Conservation (phyloP, 2,329 filamentous ascomycete species). For the Diplodia corticola region DNA sequence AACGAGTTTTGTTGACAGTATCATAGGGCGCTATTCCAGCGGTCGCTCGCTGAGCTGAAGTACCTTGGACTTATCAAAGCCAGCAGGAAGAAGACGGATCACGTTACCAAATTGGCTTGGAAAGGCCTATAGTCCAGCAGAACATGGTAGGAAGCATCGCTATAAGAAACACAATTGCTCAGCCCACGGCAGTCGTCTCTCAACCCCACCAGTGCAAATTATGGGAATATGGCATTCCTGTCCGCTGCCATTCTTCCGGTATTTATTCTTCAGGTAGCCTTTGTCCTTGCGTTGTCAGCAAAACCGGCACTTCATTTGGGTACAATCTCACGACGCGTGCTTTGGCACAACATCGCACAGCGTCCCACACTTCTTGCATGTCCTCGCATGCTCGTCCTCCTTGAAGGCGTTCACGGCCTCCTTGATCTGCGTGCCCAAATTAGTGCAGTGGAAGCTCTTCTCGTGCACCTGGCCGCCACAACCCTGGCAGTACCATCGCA, state of each 20-base stretch:
- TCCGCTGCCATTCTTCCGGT: background rate
- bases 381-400: slow-evolving; percentile 67
- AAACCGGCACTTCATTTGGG: background rate
- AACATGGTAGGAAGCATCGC: background rate
- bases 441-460: slow-evolving; percentile 80
- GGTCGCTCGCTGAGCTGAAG: slow-evolving; percentile 79
- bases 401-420: slow-evolving; percentile 82
- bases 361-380: slow-evolving; percentile 73
- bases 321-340: background rate
- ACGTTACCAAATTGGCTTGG: slow-evolving; percentile 80
- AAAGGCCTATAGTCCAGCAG: slow-evolving; percentile 64
- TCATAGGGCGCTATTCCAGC: slow-evolving; percentile 72
- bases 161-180: background rate
- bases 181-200: background rate
- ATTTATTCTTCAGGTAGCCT: background rate
- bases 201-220: background rate
- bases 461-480: slow-evolving; percentile 79
- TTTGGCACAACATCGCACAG: slow-evolving; percentile 70
- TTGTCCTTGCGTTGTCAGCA: background rate
- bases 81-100: slow-evolving; percentile 89
- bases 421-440: slow-evolving; percentile 94
- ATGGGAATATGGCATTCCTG: background rate
- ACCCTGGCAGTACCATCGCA: slow-evolving; percentile 85
- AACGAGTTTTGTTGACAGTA: slow-evolving; percentile 26
- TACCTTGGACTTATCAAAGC: slow-evolving; percentile 84